Evolutionary conservation across 1,284 basidiomycete species (phyloP).

Genomic region (Cryptococcus floricola): DNA sequence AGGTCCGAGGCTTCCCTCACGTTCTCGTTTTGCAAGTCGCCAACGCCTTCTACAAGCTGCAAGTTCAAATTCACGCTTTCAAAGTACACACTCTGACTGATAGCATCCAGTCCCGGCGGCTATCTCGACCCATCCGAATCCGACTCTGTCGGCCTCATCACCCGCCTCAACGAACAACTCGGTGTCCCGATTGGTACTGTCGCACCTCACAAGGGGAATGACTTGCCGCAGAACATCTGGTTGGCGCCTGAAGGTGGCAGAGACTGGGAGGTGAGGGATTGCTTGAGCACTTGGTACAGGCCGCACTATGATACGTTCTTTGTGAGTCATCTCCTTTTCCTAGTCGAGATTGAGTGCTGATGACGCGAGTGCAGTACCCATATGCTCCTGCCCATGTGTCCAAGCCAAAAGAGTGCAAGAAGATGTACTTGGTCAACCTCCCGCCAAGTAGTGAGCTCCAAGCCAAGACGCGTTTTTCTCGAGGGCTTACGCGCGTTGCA

Average conservation of each 20-base stretch:
- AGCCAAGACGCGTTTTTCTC: neutral
- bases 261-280: constrained; percentile 93
- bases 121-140: constrained; percentile 95
- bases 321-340: constrained; percentile 56
- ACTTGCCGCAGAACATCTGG: neutral
- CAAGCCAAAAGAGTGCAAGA: constrained; percentile 97
- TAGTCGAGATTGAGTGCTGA: neutral
- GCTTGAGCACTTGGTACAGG: constrained; percentile 93
- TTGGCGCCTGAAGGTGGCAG: constrained; percentile 55
- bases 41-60: constrained; percentile 98
- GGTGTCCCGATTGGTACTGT: constrained; percentile 49
- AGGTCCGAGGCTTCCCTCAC: constrained; percentile 86
- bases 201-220: neutral
- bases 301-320: constrained; percentile 98
- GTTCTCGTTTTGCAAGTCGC: constrained; percentile 97
- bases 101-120: constrained; percentile 74
- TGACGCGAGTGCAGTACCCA: constrained; percentile 67
- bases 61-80: constrained; percentile 34
- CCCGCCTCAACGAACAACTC: constrained; percentile 79
- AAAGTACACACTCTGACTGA: neutral
- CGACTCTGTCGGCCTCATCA: constrained; percentile 82
- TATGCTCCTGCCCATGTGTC: constrained; percentile 95
- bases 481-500: neutral
- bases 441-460: constrained; percentile 74
- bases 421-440: constrained; percentile 91